These are phyloP conservation scores for Isoetes taiwanensis DNA, from an alignment of 75 land plant genomes.

Conservation along the genomic window DNA sequence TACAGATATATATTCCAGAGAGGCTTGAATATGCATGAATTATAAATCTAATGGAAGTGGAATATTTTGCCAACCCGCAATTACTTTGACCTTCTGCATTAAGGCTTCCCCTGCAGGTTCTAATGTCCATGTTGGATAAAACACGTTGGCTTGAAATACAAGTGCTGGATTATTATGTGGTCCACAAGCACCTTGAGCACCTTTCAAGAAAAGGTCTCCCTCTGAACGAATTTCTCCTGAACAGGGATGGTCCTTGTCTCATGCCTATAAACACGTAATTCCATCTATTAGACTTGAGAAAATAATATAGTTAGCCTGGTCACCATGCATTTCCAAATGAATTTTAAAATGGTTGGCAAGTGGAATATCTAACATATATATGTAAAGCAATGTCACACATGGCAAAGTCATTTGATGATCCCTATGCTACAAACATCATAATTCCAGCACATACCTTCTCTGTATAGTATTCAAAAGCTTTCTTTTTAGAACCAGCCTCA, in stretches of 20 bases:
- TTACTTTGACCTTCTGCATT: slow-evolving; percentile 29
- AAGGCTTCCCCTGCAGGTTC: slow-evolving; percentile 37
- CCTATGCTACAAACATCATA: neutral
- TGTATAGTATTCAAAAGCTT: slow-evolving; percentile 51
- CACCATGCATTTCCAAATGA: neutral
- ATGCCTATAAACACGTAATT: slow-evolving; percentile 32
- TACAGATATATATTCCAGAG: no score
- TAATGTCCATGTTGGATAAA: slow-evolving; percentile 46
- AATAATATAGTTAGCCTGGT: neutral
- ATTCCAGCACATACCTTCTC: slow-evolving; percentile 49
- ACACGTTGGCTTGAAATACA: slow-evolving; percentile 44
- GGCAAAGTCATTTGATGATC: neutral
- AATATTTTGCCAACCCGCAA: slow-evolving; percentile 59
- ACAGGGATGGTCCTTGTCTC: slow-evolving; percentile 40
- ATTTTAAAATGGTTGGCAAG: neutral
- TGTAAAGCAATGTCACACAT: neutral
- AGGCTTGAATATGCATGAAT: no score
- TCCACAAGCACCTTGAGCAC: slow-evolving; percentile 52
- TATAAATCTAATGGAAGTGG: slow-evolving; percentile 29
- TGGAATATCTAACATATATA: neutral
- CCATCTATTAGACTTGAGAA: neutral
- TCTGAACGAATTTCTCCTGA: slow-evolving; percentile 55
- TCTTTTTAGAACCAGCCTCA: slow-evolving; percentile 78
- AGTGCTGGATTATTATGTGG: slow-evolving; percentile 3
- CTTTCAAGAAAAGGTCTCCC: slow-evolving; percentile 64